phyloP scores from a whole-genome alignment of 2,329 filamentous ascomycete genomes.

The Phoma sp. region DNA sequence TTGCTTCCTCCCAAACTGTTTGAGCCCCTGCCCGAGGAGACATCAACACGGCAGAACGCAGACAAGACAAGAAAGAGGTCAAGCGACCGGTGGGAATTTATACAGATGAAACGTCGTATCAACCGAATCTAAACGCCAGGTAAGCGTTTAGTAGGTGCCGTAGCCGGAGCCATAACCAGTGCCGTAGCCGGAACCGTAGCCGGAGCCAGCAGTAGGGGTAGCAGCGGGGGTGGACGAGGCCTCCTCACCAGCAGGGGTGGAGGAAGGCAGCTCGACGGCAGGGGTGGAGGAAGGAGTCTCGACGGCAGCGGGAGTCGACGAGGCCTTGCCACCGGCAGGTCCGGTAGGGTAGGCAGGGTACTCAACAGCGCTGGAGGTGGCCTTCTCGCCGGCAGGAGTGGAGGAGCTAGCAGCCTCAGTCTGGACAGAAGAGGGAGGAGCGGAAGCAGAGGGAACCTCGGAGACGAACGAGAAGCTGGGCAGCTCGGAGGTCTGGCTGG shows the following conservation, averaged over 20 bases:
- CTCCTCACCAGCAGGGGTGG: constrained; percentile 17
- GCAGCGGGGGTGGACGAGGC: constrained; percentile 22
- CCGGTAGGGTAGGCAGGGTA: constrained; percentile 22
- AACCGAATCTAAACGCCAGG: constrained; percentile 22
- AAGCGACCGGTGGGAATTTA: constrained; percentile 28
- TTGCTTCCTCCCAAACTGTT: constrained; percentile 20
- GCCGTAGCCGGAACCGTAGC: constrained; percentile 28
- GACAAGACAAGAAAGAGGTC: constrained; percentile 35
- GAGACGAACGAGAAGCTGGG: constrained; percentile 34
- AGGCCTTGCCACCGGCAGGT: constrained; percentile 5
- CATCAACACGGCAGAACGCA: constrained; percentile 25
- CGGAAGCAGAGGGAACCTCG: constrained; percentile 25
- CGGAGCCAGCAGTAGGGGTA: constrained; percentile 19
- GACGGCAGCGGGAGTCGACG: constrained; percentile 18
- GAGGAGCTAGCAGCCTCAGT: constrained; percentile 20
- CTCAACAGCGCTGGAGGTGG: constrained; percentile 20
- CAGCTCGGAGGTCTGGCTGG: constrained; percentile 27
- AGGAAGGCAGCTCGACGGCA: constrained; percentile 10
- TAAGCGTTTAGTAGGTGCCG: constrained; percentile 31
- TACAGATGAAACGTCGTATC: constrained; percentile 24
- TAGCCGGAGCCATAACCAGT: constrained; percentile 22
- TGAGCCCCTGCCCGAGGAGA: constrained; percentile 29
- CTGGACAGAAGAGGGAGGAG: constrained; percentile 16
- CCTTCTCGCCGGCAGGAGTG: constrained; percentile 15
- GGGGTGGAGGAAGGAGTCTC: constrained; percentile 8